phyloP scores from a whole-genome alignment of 495 filamentous ascomycete genomes.

The Hypoxylon subgilvum region DNA sequence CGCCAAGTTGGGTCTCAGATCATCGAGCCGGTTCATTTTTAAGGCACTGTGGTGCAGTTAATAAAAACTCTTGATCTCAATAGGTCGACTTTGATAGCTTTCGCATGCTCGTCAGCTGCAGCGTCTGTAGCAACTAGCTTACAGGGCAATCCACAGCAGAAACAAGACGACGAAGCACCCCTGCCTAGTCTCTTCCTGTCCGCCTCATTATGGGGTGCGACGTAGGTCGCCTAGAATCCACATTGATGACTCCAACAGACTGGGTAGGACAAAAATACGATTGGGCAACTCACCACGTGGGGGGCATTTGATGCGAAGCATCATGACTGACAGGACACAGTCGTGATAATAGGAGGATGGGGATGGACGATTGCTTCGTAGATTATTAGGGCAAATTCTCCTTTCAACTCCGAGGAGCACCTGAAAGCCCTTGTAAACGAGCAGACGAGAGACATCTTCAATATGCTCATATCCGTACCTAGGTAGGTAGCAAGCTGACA shows the following conservation, averaged over 20 bases:
- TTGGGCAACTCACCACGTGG: constrained; percentile 30
- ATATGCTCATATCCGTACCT: no score
- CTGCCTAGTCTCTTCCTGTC: constrained; percentile 16
- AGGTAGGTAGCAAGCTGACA: no score
- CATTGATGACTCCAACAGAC: constrained; percentile 18
- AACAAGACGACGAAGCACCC: constrained; percentile 2
- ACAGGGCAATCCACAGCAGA: constrained; percentile 6
- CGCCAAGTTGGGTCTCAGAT: constrained; percentile 28
- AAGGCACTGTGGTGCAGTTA: constrained; percentile 25
- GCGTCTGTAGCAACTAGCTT: constrained; percentile 3
- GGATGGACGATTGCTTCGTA: no score
- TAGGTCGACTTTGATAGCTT: constrained; percentile 7
- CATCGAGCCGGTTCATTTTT: constrained; percentile 13
- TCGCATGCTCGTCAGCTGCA: constrained; percentile 20
- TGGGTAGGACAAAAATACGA: constrained; percentile 5
- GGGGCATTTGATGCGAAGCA: constrained; percentile 22
- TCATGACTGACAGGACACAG: constrained; percentile 13
- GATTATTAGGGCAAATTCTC: no score
- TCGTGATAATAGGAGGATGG: background rate
- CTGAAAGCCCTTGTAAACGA: no score
- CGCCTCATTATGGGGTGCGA: constrained; percentile 26
- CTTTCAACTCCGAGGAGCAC: no score
- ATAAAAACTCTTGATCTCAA: constrained; percentile 10
- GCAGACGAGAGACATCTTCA: no score
- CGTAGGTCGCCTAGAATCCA: constrained; percentile 10